A percentile compares a stretch with the other conserved stretches of the same genome.
phyloP scores from a whole-genome alignment of 106 monocot species.

The Dioscorea dumetorum region DNA sequence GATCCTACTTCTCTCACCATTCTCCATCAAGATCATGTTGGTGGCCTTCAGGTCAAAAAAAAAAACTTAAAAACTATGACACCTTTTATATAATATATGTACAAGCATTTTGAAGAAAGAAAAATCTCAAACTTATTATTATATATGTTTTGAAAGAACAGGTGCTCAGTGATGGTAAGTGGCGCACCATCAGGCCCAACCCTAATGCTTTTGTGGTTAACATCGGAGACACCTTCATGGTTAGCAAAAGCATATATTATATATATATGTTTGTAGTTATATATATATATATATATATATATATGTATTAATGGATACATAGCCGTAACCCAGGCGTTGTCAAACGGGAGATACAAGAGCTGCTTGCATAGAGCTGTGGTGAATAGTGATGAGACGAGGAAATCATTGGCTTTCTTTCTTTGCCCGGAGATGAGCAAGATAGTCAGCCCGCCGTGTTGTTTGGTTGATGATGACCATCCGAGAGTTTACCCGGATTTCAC shows the following conservation, averaged over 20 bases:
- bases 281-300: no score
- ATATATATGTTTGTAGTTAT: no score
- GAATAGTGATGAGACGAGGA: slow-evolving; percentile 45
- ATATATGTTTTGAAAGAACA: no score
- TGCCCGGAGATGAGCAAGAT: slow-evolving; percentile 56
- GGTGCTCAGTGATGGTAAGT: slow-evolving; percentile 44
- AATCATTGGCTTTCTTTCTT: slow-evolving; percentile 85
- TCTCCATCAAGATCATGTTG: slow-evolving; percentile 86
- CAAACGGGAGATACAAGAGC: slow-evolving; percentile 83
- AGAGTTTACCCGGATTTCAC: slow-evolving; percentile 91
- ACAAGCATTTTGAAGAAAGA: no score
- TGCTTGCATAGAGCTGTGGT: slow-evolving; percentile 94
- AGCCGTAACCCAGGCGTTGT: slow-evolving; percentile 74
- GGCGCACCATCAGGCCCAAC: slow-evolving; percentile 57
- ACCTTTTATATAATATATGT: no score
- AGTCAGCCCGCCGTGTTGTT: slow-evolving; percentile 42
- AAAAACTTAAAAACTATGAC: no score
- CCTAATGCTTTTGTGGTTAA: slow-evolving; percentile 65
- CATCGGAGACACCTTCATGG: slow-evolving; percentile 95
- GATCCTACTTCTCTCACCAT: slow-evolving; percentile 89
- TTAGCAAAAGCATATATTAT: neutral
- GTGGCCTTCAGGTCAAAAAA: slow-evolving; percentile 39
- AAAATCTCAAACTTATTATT: no score
- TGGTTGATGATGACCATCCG: slow-evolving; percentile 39
- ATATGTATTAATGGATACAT: no score